Base-by-base conservation (phyloP, 164 flowering plant genomes). In the Annona squamosa region DNA sequence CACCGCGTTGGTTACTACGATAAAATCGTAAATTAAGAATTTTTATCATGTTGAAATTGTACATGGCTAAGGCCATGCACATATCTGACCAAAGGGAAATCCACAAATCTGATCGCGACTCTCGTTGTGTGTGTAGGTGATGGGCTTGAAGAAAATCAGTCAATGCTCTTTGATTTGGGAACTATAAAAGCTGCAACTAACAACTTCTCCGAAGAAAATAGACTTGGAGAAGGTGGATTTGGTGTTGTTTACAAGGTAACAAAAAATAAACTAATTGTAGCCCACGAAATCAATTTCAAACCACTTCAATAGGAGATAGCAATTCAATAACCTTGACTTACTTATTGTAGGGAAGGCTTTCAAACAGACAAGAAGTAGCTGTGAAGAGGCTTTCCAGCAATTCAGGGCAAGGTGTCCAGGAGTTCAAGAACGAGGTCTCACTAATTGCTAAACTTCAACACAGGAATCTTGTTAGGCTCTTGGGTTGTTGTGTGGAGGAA, bases 381-480 rank as follows among this genome's bases (percentile, higher is more conserved):
- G 86, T 84, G 3, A 84, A 86, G 73, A 77, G 85, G 76, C 82
- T 86, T 1, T 83, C 84, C 0, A 71, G 47, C 41, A 77, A 19
- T 63, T 83, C 87, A 0, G 61, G 71, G 16, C 86, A 81, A 68
- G 89, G 89, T 26, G 48, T 69, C 1, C 67, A 74, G 37, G 85
- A 84, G 63, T 80, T 84, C 62, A 81, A 77, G 47, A 86, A 73
- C 52, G 87, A 84, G 66, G 78, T 84, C 6, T 47, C 16, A 41
- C 63, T 84, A n/a, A 44, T 81, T 4, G 86, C 82, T 5, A 85
- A 83, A 61, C 86, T 85, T 74, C 83, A 82, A 52, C 89, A 86
- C 66, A 76, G 72, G 61, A 84, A 86, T 57, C 79, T 86, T 42
- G 86, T 81, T 7, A 81, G 78, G 68, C 74, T 86, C 42, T 56